Evolutionary conservation across 805 yeast species (phyloP).

Genomic region (Millerozyma acaciae): DNA sequence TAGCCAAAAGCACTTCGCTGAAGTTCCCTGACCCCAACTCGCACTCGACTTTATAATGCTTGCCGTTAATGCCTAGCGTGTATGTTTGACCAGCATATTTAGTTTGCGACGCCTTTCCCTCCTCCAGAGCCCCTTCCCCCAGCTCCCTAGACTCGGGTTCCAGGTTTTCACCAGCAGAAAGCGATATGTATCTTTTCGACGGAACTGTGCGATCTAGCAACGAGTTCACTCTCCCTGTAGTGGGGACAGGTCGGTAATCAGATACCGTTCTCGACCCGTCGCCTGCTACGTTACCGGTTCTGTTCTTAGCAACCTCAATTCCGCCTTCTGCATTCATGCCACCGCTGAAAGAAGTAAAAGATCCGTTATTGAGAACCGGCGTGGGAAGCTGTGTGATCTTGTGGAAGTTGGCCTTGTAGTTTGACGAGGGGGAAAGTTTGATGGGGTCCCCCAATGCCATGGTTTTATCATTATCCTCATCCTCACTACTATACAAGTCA

Average conservation of each 20-base stretch:
- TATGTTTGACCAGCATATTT: too few species aligned
- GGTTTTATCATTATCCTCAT: neutral
- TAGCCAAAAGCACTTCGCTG: slow-evolving; percentile 57
- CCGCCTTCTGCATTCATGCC: too few species aligned
- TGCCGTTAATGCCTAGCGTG: too few species aligned
- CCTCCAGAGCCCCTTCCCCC: neutral
- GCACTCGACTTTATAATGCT: slow-evolving; percentile 11
- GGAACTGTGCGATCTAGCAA: slow-evolving; percentile 7
- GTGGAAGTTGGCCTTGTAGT: slow-evolving; percentile 17
- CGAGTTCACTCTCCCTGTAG: slow-evolving; percentile 16
- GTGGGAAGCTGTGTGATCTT: slow-evolving; percentile 44
- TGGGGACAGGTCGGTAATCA: slow-evolving; percentile 29
- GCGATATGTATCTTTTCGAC: neutral
- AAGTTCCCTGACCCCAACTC: slow-evolving; percentile 66
- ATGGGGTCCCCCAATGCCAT: neutral
- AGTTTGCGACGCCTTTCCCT: too few species aligned
- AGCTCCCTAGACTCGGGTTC: neutral
- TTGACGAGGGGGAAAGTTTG: slow-evolving; percentile 1
- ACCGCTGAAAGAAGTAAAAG: too few species aligned
- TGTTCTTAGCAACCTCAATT: slow-evolving; percentile 5
- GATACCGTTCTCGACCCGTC: slow-evolving; percentile 27
- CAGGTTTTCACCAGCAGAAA: neutral
- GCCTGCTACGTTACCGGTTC: slow-evolving; percentile 3
- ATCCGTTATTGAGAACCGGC: slow-evolving; percentile 28
- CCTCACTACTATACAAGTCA: neutral